phyloP scores from a whole-genome alignment of 768 basidiomycete genomes.

The Boletus eberwhitei region DNA sequence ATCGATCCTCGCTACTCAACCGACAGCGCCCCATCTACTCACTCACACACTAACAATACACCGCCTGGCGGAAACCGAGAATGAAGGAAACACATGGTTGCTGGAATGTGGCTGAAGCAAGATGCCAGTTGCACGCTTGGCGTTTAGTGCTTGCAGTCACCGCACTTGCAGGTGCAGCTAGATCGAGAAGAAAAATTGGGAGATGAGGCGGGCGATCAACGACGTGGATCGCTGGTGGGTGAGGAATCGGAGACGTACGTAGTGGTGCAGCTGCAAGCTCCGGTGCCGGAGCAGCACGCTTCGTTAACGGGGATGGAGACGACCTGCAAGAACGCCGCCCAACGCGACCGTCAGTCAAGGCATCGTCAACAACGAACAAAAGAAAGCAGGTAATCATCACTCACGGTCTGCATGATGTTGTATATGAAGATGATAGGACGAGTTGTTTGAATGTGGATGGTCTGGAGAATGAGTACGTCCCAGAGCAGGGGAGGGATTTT shows the following conservation, averaged over 20 bases:
- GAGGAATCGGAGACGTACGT: background rate
- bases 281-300: slow-evolving; percentile 11
- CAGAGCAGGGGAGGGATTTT: background rate
- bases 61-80: background rate
- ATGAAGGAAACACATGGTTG: background rate
- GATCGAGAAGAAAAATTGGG: background rate
- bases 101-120: background rate
- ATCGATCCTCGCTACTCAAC: background rate
- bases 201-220: background rate
- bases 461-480: background rate
- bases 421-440: background rate
- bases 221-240: background rate
- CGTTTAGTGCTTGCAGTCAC: slow-evolving; percentile 13
- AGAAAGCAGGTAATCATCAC: background rate
- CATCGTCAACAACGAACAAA: background rate
- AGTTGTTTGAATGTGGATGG: background rate
- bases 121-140: background rate
- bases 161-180: slow-evolving; percentile 16
- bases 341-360: background rate
- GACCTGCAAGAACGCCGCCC: background rate
- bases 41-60: background rate
- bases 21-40: no score
- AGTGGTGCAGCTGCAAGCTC: slow-evolving; percentile 3
- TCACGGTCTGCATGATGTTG: slow-evolving; percentile 21
- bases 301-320: slow-evolving; percentile 6